Base-by-base conservation (phyloP, 441 rosid species). In the Eutrema salsugineum region DNA sequence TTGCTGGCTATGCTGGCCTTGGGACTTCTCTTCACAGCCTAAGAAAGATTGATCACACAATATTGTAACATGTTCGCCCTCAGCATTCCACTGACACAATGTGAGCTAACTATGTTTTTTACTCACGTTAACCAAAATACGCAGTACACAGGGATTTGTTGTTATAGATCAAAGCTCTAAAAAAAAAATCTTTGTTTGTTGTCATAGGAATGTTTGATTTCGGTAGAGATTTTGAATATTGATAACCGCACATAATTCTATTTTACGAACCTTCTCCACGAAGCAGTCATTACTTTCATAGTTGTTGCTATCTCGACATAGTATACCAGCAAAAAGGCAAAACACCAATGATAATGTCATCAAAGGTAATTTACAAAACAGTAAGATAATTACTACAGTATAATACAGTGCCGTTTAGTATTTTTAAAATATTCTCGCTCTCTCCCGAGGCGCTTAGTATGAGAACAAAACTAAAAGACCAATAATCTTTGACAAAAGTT, bases 401-500 rank as follows among this genome's bases (percentile, higher is more conserved):
- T 39, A 39, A 55, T 56, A 76, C 66, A 63, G 3, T 63, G 55
- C 54, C 59, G 50, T 62, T 19, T 20, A 36, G 70, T 55, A 32
- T 22, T 48, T 62, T 30, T 5, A 11, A 55, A 40, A 70, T 56
- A 69, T 63, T 17, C 32, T 62, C 73, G 70, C 63, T 42, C 48
- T 49, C 72, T 40, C 19, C 27, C 6, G 77, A 73, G 61, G 54
- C 42, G 68, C 55, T 33, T 30, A 67, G 73, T 68, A 36, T 68
- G 27, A 36, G 43, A 70, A 49, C 55, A 76, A 63, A 64, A 63
- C 71, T 63, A 76, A 65, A 70, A 58, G 67, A 65, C 66, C 61
- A 39, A 76, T 70, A 20, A 70, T 76, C 71, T 76, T 57, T 69
- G 75, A 56, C 61, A 76, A 63, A 70, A 39, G 75, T 43, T 76